Percentiles rank a stretch among this genome's conserved stretches.
phyloP scores from a whole-genome alignment of 106 monocot genomes.

The Dioscorea dumetorum region DNA sequence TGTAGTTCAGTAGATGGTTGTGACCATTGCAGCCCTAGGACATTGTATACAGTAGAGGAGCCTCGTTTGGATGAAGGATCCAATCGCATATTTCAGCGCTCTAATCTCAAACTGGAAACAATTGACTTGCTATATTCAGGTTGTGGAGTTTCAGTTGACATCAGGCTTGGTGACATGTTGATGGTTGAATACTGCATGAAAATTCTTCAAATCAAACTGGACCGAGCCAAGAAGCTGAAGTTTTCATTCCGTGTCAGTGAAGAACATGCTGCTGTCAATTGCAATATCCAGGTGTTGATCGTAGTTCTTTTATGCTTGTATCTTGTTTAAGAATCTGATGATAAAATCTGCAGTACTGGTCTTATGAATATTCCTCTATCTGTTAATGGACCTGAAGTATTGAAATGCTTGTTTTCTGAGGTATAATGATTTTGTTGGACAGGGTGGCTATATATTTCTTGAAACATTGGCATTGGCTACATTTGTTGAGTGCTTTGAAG shows the following conservation, averaged over 20 bases:
- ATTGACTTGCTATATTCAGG: conserved; percentile 13
- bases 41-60: conserved; percentile 2
- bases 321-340: too few relatives aligned
- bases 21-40: conserved; percentile 1
- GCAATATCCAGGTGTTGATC: conserved; percentile 46
- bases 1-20: not conserved
- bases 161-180: conserved; percentile 39
- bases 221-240: conserved; percentile 20
- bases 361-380: too few relatives aligned
- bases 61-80: conserved; percentile 5
- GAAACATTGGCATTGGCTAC: conserved; percentile 55
- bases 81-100: not conserved
- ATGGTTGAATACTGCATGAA: conserved; percentile 30
- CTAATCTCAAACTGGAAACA: conserved; percentile 2
- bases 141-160: conserved; percentile 23
- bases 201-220: conserved; percentile 8
- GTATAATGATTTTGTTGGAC: conserved; percentile 15
- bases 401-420: not conserved
- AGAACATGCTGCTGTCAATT: conserved; percentile 25
- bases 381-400: not conserved
- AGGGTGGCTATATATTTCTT: conserved; percentile 72
- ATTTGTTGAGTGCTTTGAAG: conserved; percentile 42
- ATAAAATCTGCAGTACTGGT: too few relatives aligned
- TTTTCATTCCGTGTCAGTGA: conserved; percentile 23
- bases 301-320: not conserved